Evolutionary conservation across 2,329 filamentous ascomycete species (phyloP).

Genomic region (Neofusicoccum ribis): DNA sequence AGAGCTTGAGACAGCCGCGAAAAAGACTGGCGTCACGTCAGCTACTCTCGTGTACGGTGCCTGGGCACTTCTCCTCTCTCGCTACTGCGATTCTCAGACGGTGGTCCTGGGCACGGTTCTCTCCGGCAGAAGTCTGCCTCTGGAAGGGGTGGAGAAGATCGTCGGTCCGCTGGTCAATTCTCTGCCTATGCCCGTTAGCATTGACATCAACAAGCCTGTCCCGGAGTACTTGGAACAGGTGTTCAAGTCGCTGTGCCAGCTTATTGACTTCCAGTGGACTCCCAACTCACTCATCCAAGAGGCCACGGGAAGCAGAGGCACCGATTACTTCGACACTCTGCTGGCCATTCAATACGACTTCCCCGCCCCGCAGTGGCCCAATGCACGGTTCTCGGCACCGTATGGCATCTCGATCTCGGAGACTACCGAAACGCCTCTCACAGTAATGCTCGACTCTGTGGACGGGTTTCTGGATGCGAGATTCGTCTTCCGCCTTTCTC

Average conservation of each 20-base stretch:
- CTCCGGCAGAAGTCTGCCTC: conserved; percentile 36
- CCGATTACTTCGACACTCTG: conserved; percentile 9
- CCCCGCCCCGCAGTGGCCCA: not conserved
- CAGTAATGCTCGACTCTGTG: not conserved
- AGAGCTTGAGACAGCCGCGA: not conserved
- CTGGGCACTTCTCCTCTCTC: conserved; percentile 38
- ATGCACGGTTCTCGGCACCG: not conserved
- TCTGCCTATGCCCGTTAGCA: not conserved
- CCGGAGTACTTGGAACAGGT: not conserved
- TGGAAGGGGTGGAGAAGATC: conserved; percentile 29
- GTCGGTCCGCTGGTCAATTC: conserved; percentile 41
- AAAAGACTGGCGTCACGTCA: conserved; percentile 19
- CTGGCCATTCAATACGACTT: conserved; percentile 17
- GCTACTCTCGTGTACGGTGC: conserved; percentile 34
- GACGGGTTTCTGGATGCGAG: not conserved
- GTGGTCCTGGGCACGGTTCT: conserved; percentile 40
- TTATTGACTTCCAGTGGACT: conserved; percentile 6
- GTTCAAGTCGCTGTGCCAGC: conserved; percentile 6
- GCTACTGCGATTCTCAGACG: conserved; percentile 32
- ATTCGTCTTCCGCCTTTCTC: conserved; percentile 2
- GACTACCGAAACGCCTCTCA: conserved; percentile 2
- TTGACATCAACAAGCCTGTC: not conserved
- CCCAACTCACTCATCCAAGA: conserved; percentile 11
- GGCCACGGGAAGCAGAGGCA: conserved; percentile 9
- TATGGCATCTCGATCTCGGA: not conserved